Evolutionary conservation across 257 asterid species (phyloP), one percentile per base, ranked within the genome.

Genomic region (Salvia splendens): DNA sequence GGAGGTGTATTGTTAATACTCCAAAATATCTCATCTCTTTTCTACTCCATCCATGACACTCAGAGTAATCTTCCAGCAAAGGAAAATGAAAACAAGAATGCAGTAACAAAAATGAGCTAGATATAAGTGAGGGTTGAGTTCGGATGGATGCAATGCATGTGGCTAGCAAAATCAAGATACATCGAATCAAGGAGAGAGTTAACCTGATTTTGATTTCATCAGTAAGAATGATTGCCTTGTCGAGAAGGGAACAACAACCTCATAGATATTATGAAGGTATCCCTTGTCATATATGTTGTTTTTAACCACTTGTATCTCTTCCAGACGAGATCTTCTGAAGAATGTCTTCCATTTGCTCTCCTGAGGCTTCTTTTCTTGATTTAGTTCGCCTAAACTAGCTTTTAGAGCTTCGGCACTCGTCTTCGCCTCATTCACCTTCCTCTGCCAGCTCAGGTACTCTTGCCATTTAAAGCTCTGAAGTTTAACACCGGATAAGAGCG

Each of bases 381-480:
- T 71, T 47, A 93, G 60, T 77, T 80, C 92, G 70, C 65, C 81
- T 75, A 90, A 79, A 84, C 95, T 86, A 43, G 79, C 87, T 77
- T 81, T 94, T 16, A 94, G 80, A 65, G 96, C 97, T 47, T 73
- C 92, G 42, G 92, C 95, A 70, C 97, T 91, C 15, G 85, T 89
- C 86, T 87, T 88, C 43, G 97, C 97, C 78, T 84, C 97, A 0
- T 81, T 84, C 49, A 88, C 81, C 80, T 86, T 94, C 81, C 85
- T 80, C 81, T 87, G 94, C 95, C 91, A 91, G 77, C 84, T 80
- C 77, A 91, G 68, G 40, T 88, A 75, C n/a, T 91, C 97, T 67
- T 87, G 82, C 99, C 99, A 94, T 79, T 91, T 94, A 75, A 91
- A 91, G 71, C 88, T 84, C 99, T 94, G 89, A 68, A 81, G 67